A percentile compares a stretch with the other conserved stretches of the same genome.
Evolutionary conservation across 805 yeast species (phyloP).

Genomic region (Saccharomycopsis sp.): DNA sequence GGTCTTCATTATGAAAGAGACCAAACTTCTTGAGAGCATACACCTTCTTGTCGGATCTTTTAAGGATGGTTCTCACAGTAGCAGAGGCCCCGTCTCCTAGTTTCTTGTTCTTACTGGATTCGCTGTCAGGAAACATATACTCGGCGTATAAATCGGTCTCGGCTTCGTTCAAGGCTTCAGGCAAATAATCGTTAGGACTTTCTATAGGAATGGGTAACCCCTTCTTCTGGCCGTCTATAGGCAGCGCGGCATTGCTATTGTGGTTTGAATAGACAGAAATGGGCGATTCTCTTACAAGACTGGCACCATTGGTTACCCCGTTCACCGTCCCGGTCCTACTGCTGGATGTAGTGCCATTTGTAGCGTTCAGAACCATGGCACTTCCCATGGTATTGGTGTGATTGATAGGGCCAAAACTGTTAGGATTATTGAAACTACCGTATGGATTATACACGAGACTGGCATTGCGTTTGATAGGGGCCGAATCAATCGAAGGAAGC

Average conservation of each 20-base stretch:
- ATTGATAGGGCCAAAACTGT: constrained; percentile 2
- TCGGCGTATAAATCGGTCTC: constrained; percentile 46
- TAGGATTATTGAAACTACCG: constrained; percentile 5
- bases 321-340: not conserved
- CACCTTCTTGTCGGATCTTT: constrained; percentile 33
- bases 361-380: not conserved
- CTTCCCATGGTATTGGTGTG: constrained; percentile 3
- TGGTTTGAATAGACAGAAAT: not conserved
- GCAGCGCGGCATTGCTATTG: constrained; percentile 2
- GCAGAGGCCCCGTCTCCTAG: constrained; percentile 73
- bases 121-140: constrained; percentile 39
- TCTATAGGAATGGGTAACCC: constrained; percentile 54
- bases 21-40: constrained; percentile 64
- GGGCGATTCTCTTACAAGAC: not conserved
- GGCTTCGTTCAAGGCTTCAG: constrained; percentile 44
- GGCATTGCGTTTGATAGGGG: constrained; percentile 6
- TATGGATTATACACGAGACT: constrained; percentile 16
- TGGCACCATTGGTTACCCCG: not conserved
- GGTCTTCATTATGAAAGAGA: constrained; percentile 53
- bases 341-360: not conserved
- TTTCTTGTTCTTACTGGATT: constrained; percentile 35
- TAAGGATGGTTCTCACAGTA: constrained; percentile 47
- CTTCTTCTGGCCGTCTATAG: constrained; percentile 3
- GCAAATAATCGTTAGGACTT: constrained; percentile 60
- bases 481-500: constrained; percentile 18